Conservation (phyloP, 1,284 basidiomycete genomes). For the Malassezia equina region DNA sequence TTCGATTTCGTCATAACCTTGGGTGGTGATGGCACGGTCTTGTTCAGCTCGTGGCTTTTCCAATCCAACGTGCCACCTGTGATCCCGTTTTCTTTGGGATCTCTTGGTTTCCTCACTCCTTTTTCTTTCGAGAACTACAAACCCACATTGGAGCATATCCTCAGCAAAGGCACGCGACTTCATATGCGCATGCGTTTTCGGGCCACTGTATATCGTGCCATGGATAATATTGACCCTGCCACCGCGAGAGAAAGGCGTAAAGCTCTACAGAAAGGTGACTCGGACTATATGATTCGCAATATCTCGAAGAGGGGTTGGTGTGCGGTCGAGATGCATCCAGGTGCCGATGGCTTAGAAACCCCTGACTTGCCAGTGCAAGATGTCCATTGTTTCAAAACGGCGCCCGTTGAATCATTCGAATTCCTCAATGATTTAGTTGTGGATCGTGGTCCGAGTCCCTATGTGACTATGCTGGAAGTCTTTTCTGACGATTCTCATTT, state of each 20-base stretch:
- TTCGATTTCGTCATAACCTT: constrained; percentile 93
- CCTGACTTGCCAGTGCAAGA: constrained; percentile 55
- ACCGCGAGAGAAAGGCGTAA: constrained; percentile 9
- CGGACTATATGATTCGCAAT: constrained; percentile 42
- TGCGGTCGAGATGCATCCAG: constrained; percentile 29
- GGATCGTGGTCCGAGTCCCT: constrained; percentile 93
- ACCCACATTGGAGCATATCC: constrained; percentile 73
- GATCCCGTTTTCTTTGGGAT: constrained; percentile 93
- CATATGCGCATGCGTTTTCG: constrained; percentile 98
- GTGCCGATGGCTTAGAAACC: constrained; percentile 1
- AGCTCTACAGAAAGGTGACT: constrained; percentile 39
- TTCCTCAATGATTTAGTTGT: constrained; percentile 96
- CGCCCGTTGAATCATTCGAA: constrained; percentile 92
- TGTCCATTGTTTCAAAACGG: constrained; percentile 92
- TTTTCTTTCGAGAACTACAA: constrained; percentile 87
- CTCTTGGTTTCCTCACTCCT: constrained; percentile 94
- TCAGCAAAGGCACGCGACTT: constrained; percentile 88
- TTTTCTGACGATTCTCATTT: constrained; percentile 99
- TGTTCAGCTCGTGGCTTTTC: constrained; percentile 99
- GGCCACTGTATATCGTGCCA: constrained; percentile 73
- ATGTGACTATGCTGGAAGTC: constrained; percentile 86
- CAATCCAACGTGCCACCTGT: constrained; percentile 95
- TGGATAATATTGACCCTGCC: constrained; percentile 1
- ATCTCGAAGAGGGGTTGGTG: constrained; percentile 42
- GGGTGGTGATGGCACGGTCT: constrained; percentile 93